These are phyloP conservation scores for Pythium dissotocum DNA, from an alignment of 352 stramenopile species.

Conservation along the genomic window DNA sequence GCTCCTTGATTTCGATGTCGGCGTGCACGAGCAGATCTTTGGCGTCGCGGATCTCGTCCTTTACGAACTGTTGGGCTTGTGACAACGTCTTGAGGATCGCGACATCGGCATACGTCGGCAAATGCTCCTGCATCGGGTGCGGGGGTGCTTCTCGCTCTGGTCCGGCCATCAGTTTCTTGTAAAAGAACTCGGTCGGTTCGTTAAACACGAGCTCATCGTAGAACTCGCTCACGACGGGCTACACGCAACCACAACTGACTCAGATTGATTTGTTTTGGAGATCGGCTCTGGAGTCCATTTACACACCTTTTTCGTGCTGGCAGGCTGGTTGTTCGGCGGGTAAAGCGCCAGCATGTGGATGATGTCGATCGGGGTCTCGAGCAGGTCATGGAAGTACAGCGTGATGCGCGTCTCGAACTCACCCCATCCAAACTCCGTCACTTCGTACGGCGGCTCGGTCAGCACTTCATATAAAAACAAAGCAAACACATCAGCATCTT, in stretches of 20 bases:
- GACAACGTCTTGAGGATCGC: constrained; percentile 85
- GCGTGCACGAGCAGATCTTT: constrained; percentile 68
- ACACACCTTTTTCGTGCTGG: constrained; percentile 88
- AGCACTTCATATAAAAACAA: constrained; percentile 62
- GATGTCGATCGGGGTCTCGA: constrained; percentile 90
- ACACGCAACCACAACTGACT: neutral
- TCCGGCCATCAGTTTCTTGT: constrained; percentile 88
- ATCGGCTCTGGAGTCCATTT: neutral
- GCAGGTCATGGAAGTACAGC: constrained; percentile 95
- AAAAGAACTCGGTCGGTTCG: constrained; percentile 95
- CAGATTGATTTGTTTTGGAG: no score
- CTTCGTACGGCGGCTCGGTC: constrained; percentile 94
- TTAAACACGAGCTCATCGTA: constrained; percentile 99
- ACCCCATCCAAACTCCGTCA: constrained; percentile 96
- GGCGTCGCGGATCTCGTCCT: constrained; percentile 64
- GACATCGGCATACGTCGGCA: constrained; percentile 89
- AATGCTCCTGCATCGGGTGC: constrained; percentile 79
- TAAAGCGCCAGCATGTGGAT: constrained; percentile 89
- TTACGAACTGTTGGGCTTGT: constrained; percentile 81
- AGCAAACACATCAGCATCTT: constrained; percentile 3
- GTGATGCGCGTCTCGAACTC: constrained; percentile 97
- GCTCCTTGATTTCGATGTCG: constrained; percentile 74
- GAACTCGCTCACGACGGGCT: constrained; percentile 94
- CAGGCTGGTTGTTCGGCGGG: constrained; percentile 77
- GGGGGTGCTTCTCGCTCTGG: constrained; percentile 66